A percentile compares a stretch with the other conserved stretches of the same genome.
phyloP scores from a whole-genome alignment of 1,284 basidiomycete species.

The Ceratobasidium sp. region DNA sequence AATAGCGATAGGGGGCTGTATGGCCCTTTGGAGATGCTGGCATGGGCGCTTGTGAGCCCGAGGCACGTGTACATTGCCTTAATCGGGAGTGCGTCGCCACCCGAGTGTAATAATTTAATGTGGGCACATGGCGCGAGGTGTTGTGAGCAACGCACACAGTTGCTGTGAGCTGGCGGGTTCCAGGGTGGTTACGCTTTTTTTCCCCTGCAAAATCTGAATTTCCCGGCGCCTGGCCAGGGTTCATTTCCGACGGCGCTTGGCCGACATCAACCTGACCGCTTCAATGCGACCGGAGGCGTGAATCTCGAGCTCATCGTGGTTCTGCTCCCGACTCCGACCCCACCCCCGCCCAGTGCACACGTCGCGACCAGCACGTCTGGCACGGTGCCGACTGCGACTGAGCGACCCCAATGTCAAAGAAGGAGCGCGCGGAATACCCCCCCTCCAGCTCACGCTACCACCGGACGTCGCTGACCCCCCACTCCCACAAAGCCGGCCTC shows the following conservation, averaged over 20 bases:
- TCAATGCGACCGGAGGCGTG: slow-evolving; percentile 9
- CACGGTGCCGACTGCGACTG: neutral
- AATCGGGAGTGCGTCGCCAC: too few relatives aligned
- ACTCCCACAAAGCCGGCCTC: slow-evolving; percentile 6
- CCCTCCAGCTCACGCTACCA: slow-evolving; percentile 31
- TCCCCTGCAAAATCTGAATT: slow-evolving; percentile 2
- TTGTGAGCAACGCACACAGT: too few relatives aligned
- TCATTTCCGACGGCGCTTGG: neutral
- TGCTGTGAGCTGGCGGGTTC: too few relatives aligned
- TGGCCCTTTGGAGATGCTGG: slow-evolving; percentile 72
- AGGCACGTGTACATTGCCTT: slow-evolving; percentile 8
- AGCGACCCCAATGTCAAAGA: slow-evolving; percentile 14
- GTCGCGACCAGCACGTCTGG: too few relatives aligned
- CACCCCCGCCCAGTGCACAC: neutral
- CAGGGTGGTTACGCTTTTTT: too few relatives aligned
- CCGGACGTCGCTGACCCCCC: slow-evolving; percentile 16
- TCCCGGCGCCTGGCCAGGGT: slow-evolving; percentile 5
- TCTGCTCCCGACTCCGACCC: neutral
- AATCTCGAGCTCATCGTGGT: slow-evolving; percentile 20
- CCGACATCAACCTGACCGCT: slow-evolving; percentile 10
- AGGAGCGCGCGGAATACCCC: slow-evolving; percentile 20
- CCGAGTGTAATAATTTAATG: too few relatives aligned
- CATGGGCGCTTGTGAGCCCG: slow-evolving; percentile 60
- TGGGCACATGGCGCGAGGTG: too few relatives aligned
- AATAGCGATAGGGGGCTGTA: slow-evolving; percentile 58